A percentile compares a stretch with the other conserved stretches of the same genome.
phyloP scores from a whole-genome alignment of 2,329 filamentous ascomycete species.

The Ophiostoma fasciatum region DNA sequence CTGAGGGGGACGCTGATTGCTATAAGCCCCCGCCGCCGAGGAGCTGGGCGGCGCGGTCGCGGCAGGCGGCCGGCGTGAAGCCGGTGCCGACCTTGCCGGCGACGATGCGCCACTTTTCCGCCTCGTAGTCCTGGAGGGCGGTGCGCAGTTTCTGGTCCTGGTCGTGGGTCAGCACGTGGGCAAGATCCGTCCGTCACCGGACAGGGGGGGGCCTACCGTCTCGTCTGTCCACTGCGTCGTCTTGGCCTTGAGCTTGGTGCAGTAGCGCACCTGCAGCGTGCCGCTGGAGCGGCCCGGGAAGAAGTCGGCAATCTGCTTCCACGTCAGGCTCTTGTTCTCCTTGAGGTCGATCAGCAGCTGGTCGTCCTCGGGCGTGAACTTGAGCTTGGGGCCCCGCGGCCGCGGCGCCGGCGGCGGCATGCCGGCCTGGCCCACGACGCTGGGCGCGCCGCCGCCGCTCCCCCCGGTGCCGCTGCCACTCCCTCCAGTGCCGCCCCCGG shows the following conservation, averaged over 20 bases:
- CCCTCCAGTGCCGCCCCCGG: conserved; percentile 26
- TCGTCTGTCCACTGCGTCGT: conserved; percentile 88
- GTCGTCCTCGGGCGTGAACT: conserved; percentile 89
- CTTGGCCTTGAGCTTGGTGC: conserved; percentile 88
- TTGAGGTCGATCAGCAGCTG: conserved; percentile 78
- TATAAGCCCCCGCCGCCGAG: conserved; percentile 35
- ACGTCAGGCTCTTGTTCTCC: conserved; percentile 86
- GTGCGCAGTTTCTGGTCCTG: conserved; percentile 65
- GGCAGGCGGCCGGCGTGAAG: conserved; percentile 76
- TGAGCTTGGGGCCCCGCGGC: conserved; percentile 77
- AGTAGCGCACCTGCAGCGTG: conserved; percentile 85
- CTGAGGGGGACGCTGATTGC: conserved; percentile 39
- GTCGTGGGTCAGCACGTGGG: not conserved
- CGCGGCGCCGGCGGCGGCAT: conserved; percentile 74
- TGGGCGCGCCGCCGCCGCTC: conserved; percentile 49
- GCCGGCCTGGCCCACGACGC: conserved; percentile 69
- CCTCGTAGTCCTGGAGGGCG: conserved; percentile 72
- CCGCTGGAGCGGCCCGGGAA: conserved; percentile 84
- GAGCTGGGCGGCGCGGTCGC: conserved; percentile 60
- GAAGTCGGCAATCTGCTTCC: conserved; percentile 96
- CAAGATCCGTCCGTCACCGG: too few relatives aligned
- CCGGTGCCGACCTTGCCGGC: conserved; percentile 82
- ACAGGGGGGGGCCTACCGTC: conserved; percentile 48
- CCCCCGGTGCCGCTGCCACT: conserved; percentile 27
- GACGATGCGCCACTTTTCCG: conserved; percentile 85